Percentiles rank a stretch among this genome's conserved stretches.
phyloP scores from a whole-genome alignment of 2,329 filamentous ascomycete genomes.

The Fusarium caatingaense region DNA sequence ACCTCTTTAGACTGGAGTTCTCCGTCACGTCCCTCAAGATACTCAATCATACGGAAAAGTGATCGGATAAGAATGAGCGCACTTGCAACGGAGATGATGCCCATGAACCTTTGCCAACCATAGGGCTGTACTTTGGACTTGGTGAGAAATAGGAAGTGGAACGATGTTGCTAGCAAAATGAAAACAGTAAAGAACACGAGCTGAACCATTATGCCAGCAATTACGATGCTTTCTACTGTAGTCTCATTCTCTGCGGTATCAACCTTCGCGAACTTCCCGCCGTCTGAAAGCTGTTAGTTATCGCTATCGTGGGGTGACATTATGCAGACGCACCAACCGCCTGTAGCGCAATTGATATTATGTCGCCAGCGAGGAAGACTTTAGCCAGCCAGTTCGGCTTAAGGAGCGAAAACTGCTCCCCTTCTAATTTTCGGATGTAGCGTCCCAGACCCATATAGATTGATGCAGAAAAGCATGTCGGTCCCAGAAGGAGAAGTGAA shows the following conservation, averaged over 20 bases:
- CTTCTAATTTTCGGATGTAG: neutral
- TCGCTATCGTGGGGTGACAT: too few relatives aligned
- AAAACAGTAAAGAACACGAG: conserved; percentile 6
- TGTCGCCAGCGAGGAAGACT: conserved; percentile 1
- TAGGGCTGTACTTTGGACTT: neutral
- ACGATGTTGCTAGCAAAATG: neutral
- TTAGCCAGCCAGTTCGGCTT: conserved; percentile 1
- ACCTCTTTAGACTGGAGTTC: neutral
- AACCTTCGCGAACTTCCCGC: neutral
- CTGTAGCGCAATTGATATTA: neutral
- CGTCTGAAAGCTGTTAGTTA: neutral
- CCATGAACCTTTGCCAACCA: neutral
- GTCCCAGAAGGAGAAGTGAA: conserved; percentile 1
- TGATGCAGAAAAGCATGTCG: conserved; percentile 2
- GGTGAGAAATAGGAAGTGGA: neutral
- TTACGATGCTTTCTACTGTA: neutral
- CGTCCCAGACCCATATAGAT: conserved; percentile 13
- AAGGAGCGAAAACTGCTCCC: neutral
- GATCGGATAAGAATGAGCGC: conserved; percentile 2
- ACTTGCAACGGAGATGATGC: neutral
- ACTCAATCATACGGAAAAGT: conserved; percentile 2
- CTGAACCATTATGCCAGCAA: conserved; percentile 1
- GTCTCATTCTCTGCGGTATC: neutral
- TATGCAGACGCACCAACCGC: neutral
- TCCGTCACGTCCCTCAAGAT: neutral